Conservation (phyloP, 805 yeast genomes). For the Zygosaccharomyces bailii region DNA sequence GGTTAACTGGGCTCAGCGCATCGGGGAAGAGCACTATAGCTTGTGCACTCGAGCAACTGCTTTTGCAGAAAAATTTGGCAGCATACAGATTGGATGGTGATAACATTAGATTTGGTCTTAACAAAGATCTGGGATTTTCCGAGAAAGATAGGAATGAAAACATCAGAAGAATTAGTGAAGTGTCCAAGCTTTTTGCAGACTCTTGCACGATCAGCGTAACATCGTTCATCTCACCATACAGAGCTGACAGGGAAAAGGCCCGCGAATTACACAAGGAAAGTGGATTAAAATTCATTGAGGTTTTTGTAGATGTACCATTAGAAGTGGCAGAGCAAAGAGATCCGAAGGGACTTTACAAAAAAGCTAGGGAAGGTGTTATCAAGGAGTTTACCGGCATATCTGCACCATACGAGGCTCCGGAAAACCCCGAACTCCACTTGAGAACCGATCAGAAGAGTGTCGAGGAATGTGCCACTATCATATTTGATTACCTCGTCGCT, state of each 20-base stretch:
- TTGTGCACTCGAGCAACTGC: conserved; percentile 82
- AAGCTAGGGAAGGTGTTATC: conserved; percentile 92
- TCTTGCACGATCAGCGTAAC: conserved; percentile 85
- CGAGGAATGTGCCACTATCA: conserved; percentile 75
- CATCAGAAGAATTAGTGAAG: conserved; percentile 92
- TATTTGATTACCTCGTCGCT: conserved; percentile 61
- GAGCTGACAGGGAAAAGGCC: conserved; percentile 77
- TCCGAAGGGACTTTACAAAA: conserved; percentile 94
- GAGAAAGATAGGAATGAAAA: conserved; percentile 92
- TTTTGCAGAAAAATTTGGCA: conserved; percentile 63
- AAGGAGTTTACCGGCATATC: conserved; percentile 93
- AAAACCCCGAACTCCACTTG: conserved; percentile 75
- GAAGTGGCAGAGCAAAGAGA: conserved; percentile 95
- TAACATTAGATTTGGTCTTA: conserved; percentile 89
- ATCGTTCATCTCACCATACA: conserved; percentile 90
- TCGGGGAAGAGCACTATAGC: conserved; percentile 95
- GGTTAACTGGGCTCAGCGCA: conserved; percentile 95
- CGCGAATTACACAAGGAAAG: conserved; percentile 77
- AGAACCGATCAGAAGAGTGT: conserved; percentile 66
- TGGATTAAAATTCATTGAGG: conserved; percentile 81
- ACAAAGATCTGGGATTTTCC: conserved; percentile 90
- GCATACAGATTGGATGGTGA: conserved; percentile 94
- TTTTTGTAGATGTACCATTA: conserved; percentile 87
- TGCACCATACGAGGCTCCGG: conserved; percentile 95
- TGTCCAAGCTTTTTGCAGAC: conserved; percentile 89